Percentiles rank a stretch among this genome's conserved stretches.
Conservation (phyloP, 495 filamentous ascomycete species). For the Annulohypoxylon moriforme region DNA sequence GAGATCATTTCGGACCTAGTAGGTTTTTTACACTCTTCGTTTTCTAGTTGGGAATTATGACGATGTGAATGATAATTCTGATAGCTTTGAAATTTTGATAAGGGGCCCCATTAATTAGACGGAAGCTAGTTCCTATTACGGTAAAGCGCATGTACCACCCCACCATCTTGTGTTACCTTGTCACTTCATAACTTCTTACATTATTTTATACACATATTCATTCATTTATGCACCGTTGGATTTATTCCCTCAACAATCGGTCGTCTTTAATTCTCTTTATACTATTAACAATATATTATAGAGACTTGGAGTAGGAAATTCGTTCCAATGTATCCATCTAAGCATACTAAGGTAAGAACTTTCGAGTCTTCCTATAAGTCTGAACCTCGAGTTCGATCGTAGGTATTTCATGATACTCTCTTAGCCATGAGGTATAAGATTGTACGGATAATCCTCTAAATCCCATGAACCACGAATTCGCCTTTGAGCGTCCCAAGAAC, state of each 20-base stretch:
- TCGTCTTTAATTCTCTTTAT: too few relatives aligned
- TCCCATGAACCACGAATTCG: background rate
- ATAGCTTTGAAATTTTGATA: constrained; percentile 36
- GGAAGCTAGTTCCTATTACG: background rate
- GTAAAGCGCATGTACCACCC: background rate
- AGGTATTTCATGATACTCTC: background rate
- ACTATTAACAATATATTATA: too few relatives aligned
- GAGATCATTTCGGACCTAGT: constrained; percentile 38
- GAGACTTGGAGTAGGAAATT: too few relatives aligned
- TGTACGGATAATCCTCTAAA: background rate
- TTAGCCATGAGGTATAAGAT: background rate
- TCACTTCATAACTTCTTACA: background rate
- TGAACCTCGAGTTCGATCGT: background rate
- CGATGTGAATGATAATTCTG: constrained; percentile 26
- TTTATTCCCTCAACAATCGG: too few relatives aligned
- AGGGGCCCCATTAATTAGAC: constrained; percentile 12
- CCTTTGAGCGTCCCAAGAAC: background rate
- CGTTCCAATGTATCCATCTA: too few relatives aligned
- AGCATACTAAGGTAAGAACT: background rate
- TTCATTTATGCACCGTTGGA: too few relatives aligned
- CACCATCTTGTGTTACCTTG: background rate
- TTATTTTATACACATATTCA: too few relatives aligned
- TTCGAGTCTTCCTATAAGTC: background rate
- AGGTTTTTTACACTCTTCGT: background rate
- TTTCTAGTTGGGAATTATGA: constrained; percentile 33